Percentiles rank a stretch among this genome's conserved stretches.
Conservation (phyloP, 192 early-diverging fungal genomes). For the Spizellomyces sp. region DNA sequence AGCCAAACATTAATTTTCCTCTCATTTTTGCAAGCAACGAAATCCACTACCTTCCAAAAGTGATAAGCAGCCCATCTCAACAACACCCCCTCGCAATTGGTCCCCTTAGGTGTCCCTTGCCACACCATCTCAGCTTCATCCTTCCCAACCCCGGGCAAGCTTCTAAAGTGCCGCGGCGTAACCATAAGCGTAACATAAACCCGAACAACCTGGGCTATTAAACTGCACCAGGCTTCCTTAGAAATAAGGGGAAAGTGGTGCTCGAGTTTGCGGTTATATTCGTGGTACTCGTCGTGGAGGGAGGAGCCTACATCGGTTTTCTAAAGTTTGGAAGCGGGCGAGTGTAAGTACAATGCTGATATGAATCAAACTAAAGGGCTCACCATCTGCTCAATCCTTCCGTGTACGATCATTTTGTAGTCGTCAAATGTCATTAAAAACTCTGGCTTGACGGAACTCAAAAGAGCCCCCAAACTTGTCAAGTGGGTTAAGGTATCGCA, state of each 20-base stretch:
- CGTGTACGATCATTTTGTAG: slow-evolving; percentile 8
- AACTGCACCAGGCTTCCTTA: slow-evolving; percentile 53
- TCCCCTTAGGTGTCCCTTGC: slow-evolving; percentile 33
- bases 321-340: background rate
- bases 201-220: slow-evolving; percentile 50
- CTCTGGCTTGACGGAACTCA: slow-evolving; percentile 51
- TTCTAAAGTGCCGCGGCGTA: slow-evolving; percentile 35
- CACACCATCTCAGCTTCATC: slow-evolving; percentile 41
- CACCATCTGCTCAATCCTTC: background rate
- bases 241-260: slow-evolving; percentile 37
- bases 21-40: no score
- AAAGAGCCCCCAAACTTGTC: slow-evolving; percentile 37
- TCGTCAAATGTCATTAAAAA: slow-evolving; percentile 49
- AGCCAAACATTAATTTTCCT: no score
- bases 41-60: slow-evolving; percentile 42
- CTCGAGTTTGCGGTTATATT: slow-evolving; percentile 32
- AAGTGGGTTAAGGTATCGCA: slow-evolving; percentile 38
- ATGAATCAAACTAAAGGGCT: background rate
- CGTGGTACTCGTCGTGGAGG: slow-evolving; percentile 42
- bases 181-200: slow-evolving; percentile 36
- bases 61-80: slow-evolving; percentile 49
- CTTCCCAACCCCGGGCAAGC: slow-evolving; percentile 36
- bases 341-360: background rate
- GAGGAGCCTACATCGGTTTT: slow-evolving; percentile 26
- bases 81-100: slow-evolving; percentile 41